Evolutionary conservation across 345 rosid species (phyloP), one percentile per base, ranked within the genome.

Genomic region (Laguncularia racemosa): DNA sequence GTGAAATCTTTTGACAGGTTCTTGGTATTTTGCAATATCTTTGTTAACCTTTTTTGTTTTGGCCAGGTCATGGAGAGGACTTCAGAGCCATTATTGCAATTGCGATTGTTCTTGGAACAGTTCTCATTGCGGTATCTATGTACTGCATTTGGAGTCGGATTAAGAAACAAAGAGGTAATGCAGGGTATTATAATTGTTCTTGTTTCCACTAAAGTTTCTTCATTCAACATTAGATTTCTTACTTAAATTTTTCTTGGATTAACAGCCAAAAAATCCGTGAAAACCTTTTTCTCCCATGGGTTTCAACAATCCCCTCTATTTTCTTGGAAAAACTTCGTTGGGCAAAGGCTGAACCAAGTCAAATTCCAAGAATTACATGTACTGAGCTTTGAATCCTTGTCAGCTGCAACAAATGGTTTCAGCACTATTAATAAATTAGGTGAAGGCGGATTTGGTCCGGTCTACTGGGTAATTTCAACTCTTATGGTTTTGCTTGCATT

Each of bases 361-460:
- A 57, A 57, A 46, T 54, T 75, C 38, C 62, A 47, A 23, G 79
- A 75, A 11, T 9, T 67, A 12, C 68, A 65, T 14, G 8, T 71
- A n/a, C 59, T 76, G 48, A 66, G 16, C 43, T 50, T 77, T 55
- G 45, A 60, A 53, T 44, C 53, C 55, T 18, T 70, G 26, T 57
- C 60, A 47, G 51, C 19, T 58, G 72, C 76, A 57, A 69, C 79
- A 14, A 53, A 60, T 52, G 43, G 63, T 53, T 78, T 78, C 46
- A 17, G 62, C 9, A 8, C 18, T 3, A 40, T 28, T n/a, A 71
- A 63, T 47, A 62, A 71, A 52, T 67, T 74, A 2, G 82, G 81
- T 14, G 54, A 73, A 57, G 81, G 78, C 4, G 75, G 81, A 16
- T 76, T 76, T 21, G 81, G 78, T 28, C 71, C 78, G 0, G 77